Evolutionary conservation across 305 asterid genomes (phyloP).

Genomic region (Rubia balearica): DNA sequence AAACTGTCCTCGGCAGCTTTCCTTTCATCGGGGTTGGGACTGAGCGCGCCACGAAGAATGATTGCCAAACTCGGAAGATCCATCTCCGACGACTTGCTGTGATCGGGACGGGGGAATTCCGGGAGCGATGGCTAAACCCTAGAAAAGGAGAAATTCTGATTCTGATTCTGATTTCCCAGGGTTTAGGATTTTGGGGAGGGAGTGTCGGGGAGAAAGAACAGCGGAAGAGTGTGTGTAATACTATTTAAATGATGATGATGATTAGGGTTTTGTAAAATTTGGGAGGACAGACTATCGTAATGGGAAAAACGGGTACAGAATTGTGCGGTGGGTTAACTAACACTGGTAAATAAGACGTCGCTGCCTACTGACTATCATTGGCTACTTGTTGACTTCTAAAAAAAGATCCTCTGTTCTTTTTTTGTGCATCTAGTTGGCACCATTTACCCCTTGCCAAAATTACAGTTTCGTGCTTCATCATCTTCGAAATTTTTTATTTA

Average conservation of each 20-base stretch:
- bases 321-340: background rate
- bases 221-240: conserved; percentile 23
- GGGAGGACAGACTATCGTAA: conserved; percentile 9
- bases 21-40: conserved; percentile 80
- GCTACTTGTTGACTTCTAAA: background rate
- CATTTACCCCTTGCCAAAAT: background rate
- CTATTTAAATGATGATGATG: conserved; percentile 35
- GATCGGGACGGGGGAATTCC: background rate
- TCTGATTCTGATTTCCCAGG: conserved; percentile 29
- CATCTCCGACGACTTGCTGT: conserved; percentile 28
- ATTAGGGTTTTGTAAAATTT: conserved; percentile 51
- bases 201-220: conserved; percentile 28
- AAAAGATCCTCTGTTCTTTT: background rate
- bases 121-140: conserved; percentile 16
- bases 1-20: conserved; percentile 82
- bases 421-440: background rate
- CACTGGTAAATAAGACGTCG: background rate
- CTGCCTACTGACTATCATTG: background rate
- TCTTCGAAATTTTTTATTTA: no score
- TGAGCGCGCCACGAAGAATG: conserved; percentile 71
- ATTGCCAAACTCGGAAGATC: conserved; percentile 75
- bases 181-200: conserved; percentile 34
- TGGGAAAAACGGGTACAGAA: background rate
- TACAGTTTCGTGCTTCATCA: no score
- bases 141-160: conserved; percentile 8